Base-by-base conservation (phyloP, 768 basidiomycete genomes). In the Xerocomellus dryophilus region DNA sequence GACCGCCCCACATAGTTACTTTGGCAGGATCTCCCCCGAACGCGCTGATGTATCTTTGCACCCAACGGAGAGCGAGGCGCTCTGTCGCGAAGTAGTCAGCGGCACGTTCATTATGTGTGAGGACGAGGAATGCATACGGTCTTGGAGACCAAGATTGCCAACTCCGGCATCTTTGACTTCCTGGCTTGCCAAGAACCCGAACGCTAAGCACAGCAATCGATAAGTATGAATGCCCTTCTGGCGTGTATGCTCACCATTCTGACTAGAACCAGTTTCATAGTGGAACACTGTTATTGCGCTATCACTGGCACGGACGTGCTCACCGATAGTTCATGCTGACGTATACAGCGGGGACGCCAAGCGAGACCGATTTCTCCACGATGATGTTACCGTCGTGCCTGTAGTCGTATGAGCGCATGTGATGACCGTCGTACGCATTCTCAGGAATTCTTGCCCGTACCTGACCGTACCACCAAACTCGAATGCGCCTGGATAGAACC, bases 31-130 rank as follows among this genome's bases (percentile, higher is more conserved):
- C 25, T 10, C 42, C 42, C 2, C 42, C 23, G 10, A 86, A 88
- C 0, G 65, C 63, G 12, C 58, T 71, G 32, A 86, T 83, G 59
- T 87, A 80, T 15, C 73, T 65, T 58, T 85, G 81, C 0, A 87
- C 78, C 85, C 79, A 82, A 59, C 74, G 58, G 17, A 81, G 61
- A 0, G 78, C 80, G 17, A 69, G 55, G 7, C 69, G 60, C 43
- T 67, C 66, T 76, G 64, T 27, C 6, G 4, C 9, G n/a, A 5
- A 43, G 17, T 9, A 36, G 36, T 36, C 36, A n/a, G 36, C 4
- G n/a, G n/a, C 7, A n/a, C 8, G 12, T 32, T 12, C 32, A 32
- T n/a, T n/a, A 9, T 4, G 27, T n/a, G 36, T n/a, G 36, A 3
- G 17, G 35, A 36, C 17, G 36, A 36, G n/a, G 17, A 9, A 27